A percentile compares a stretch with the other conserved stretches of the same genome.
These are phyloP conservation scores for Hygrophorus russula DNA, from an alignment of 768 basidiomycete species.

Conservation along the genomic window DNA sequence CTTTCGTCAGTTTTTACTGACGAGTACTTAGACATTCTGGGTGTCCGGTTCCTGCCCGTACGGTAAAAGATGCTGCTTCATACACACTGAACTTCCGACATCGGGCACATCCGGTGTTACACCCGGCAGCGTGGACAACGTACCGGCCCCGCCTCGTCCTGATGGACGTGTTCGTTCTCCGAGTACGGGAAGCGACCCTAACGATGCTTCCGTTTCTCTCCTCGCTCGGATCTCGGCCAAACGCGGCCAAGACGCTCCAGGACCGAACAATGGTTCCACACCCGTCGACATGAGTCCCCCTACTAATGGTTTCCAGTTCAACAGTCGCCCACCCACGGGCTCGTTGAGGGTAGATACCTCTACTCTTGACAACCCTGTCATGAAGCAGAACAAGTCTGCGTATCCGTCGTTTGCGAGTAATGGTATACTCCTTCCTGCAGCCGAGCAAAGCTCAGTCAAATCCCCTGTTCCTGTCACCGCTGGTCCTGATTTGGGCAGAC, in stretches of 20 bases:
- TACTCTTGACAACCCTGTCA: slow-evolving; percentile 41
- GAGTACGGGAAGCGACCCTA: slow-evolving; percentile 73
- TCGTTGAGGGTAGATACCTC: slow-evolving; percentile 68
- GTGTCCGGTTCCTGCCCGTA: slow-evolving; percentile 89
- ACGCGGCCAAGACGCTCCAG: slow-evolving; percentile 36
- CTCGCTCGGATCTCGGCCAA: slow-evolving; percentile 68
- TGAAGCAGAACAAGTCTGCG: slow-evolving; percentile 78
- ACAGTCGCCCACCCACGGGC: slow-evolving; percentile 51
- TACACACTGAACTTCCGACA: slow-evolving; percentile 75
- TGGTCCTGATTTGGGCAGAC: slow-evolving; percentile 75
- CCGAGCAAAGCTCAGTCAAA: slow-evolving; percentile 49
- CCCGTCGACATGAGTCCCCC: slow-evolving; percentile 42
- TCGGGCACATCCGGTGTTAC: slow-evolving; percentile 40
- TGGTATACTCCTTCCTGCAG: slow-evolving; percentile 45
- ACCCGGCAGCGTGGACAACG: slow-evolving; percentile 24
- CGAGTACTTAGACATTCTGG: slow-evolving; percentile 67
- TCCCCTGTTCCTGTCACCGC: slow-evolving; percentile 78
- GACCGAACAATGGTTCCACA: slow-evolving; percentile 29
- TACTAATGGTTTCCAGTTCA: slow-evolving; percentile 36
- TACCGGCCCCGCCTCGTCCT: slow-evolving; percentile 39
- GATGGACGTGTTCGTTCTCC: slow-evolving; percentile 55
- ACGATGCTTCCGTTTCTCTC: slow-evolving; percentile 59
- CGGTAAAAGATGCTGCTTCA: slow-evolving; percentile 89
- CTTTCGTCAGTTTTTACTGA: slow-evolving; percentile 5
- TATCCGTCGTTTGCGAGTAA: slow-evolving; percentile 61